Percentiles rank a stretch among this genome's conserved stretches.
Conservation (phyloP, 805 yeast species). For the Metschnikowia hibisci region DNA sequence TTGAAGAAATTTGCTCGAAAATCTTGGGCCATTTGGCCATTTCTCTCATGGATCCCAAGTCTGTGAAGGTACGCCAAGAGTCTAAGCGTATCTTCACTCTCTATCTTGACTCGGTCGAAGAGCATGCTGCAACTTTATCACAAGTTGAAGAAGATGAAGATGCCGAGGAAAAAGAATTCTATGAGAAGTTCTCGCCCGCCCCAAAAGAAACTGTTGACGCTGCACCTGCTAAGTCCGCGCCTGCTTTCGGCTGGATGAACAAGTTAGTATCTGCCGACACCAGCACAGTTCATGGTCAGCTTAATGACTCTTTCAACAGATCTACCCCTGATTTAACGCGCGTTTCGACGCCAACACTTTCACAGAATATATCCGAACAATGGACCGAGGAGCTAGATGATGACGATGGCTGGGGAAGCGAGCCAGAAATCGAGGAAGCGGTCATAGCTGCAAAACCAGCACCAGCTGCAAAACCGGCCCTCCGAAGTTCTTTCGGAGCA, state of each 20-base stretch:
- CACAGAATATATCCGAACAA: conserved; percentile 7
- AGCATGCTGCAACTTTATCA: conserved; percentile 34
- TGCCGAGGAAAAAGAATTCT: conserved; percentile 37
- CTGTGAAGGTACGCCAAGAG: conserved; percentile 62
- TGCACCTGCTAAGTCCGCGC: conserved; percentile 11
- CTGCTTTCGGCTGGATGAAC: conserved; percentile 37
- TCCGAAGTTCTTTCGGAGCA: conserved; percentile 1
- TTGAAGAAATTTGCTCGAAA: conserved; percentile 74
- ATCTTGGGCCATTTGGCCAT: conserved; percentile 83
- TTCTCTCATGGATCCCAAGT: conserved; percentile 67
- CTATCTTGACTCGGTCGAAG: conserved; percentile 43
- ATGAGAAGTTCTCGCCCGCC: conserved; percentile 22
- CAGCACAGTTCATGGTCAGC: conserved; percentile 27
- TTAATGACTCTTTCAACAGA: conserved; percentile 34
- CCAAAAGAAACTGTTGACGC: not conserved
- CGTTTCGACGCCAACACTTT: conserved; percentile 23
- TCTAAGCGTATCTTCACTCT: conserved; percentile 66
- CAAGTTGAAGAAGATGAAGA: conserved; percentile 34
- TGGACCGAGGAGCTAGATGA: conserved; percentile 20
- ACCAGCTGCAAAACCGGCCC: not conserved
- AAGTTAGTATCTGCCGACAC: conserved; percentile 28
- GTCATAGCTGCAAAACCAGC: not conserved
- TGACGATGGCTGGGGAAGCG: conserved; percentile 14
- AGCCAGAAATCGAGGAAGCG: not conserved
- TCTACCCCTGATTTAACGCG: conserved; percentile 37